Conservation (phyloP, 768 basidiomycete genomes). For the Tylopilus balloui region DNA sequence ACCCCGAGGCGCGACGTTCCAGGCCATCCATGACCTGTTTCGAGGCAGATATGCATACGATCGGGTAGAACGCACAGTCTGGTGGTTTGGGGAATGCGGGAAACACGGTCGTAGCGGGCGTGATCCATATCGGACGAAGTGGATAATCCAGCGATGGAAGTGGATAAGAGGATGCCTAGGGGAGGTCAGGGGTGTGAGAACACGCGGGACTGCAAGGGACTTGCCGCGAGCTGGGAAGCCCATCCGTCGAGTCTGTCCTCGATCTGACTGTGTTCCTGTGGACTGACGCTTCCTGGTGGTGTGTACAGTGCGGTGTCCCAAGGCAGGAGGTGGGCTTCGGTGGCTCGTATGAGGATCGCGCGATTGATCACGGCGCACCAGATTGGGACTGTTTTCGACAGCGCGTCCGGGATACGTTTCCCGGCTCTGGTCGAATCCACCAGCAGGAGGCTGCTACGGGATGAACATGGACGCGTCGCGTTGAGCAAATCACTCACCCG, state of each 20-base stretch:
- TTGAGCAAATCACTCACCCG: constrained; percentile 44
- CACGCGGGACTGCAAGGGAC: background rate
- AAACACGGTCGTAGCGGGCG: constrained; percentile 58
- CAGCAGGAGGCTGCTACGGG: constrained; percentile 57
- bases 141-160: constrained; percentile 59
- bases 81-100: constrained; percentile 32
- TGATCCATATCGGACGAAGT: constrained; percentile 85
- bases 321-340: constrained; percentile 1
- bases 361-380: constrained; percentile 92
- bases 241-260: constrained; percentile 58
- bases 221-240: constrained; percentile 65
- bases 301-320: constrained; percentile 69
- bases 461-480: background rate
- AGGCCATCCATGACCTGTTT: constrained; percentile 56
- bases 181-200: background rate
- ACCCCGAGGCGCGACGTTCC: constrained; percentile 64
- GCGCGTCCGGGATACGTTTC: constrained; percentile 90
- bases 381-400: constrained; percentile 90
- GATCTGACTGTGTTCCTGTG: constrained; percentile 80
- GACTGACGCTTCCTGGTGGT: constrained; percentile 61
- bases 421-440: constrained; percentile 93
- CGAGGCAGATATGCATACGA: constrained; percentile 87
- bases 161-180: constrained; percentile 65
- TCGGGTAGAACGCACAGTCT: constrained; percentile 48
- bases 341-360: constrained; percentile 35